phyloP scores from a whole-genome alignment of 1,284 basidiomycete genomes.

The Trichosporon faecale region DNA sequence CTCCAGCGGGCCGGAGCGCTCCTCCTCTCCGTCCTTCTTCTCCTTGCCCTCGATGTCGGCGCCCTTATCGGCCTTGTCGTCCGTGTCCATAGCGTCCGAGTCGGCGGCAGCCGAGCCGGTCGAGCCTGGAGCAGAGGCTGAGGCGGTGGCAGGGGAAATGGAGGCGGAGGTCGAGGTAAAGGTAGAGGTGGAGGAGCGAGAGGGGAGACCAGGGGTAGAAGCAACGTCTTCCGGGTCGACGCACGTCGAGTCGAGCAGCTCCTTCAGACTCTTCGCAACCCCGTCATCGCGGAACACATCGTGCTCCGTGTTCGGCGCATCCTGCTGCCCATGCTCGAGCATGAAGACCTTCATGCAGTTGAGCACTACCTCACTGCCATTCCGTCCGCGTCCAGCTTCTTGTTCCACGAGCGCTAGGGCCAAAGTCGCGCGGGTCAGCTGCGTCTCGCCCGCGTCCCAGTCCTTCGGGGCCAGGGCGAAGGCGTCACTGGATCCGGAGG shows the following conservation, averaged over 20 bases:
- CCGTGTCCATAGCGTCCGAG: background rate
- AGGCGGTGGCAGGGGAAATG: too few relatives aligned
- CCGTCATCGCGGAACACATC: constrained; percentile 55
- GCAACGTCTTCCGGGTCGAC: background rate
- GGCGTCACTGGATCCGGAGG: constrained; percentile 69
- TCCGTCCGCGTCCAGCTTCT: background rate
- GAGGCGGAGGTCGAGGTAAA: too few relatives aligned
- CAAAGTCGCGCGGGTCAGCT: constrained; percentile 68
- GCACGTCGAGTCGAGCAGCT: constrained; percentile 55
- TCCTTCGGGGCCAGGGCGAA: constrained; percentile 64
- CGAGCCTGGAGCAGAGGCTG: too few relatives aligned
- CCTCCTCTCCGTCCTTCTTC: constrained; percentile 17
- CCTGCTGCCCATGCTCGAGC: constrained; percentile 67
- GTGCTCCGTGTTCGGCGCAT: constrained; percentile 53
- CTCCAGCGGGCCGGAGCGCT: constrained; percentile 56
- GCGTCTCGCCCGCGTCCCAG: constrained; percentile 78
- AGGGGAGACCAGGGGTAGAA: background rate
- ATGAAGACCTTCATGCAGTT: constrained; percentile 90
- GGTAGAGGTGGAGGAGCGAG: background rate
- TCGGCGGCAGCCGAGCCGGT: too few relatives aligned
- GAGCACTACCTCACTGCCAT: constrained; percentile 56
- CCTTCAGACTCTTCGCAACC: constrained; percentile 62
- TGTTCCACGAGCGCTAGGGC: constrained; percentile 53
- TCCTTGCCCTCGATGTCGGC: constrained; percentile 32
- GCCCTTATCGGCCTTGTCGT: constrained; percentile 23